A percentile compares a stretch with the other conserved stretches of the same genome.
phyloP scores from a whole-genome alignment of 2,329 filamentous ascomycete species.

The Talaromyces pinophilus region DNA sequence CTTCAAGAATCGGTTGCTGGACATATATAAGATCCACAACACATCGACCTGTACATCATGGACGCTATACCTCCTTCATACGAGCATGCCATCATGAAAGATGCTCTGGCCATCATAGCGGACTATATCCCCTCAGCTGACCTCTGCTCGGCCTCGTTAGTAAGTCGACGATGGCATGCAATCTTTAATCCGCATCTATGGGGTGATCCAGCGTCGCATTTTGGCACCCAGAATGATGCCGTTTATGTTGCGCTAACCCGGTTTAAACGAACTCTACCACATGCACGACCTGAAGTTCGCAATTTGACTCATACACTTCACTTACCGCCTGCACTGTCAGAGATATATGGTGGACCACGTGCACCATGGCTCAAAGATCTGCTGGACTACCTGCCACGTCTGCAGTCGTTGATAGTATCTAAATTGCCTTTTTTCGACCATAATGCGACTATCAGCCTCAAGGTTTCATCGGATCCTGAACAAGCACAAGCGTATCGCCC shows the following conservation, averaged over 20 bases:
- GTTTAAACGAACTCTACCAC: slow-evolving; percentile 59
- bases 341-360: slow-evolving; percentile 61
- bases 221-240: slow-evolving; percentile 60
- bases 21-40: background rate
- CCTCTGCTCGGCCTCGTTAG: slow-evolving; percentile 57
- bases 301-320: slow-evolving; percentile 63
- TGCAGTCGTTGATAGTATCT: slow-evolving; percentile 62
- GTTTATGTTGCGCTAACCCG: slow-evolving; percentile 63
- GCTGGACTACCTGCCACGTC: slow-evolving; percentile 57
- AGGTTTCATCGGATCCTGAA: slow-evolving; percentile 28
- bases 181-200: slow-evolving; percentile 62
- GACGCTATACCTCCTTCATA: slow-evolving; percentile 63
- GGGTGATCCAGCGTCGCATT: slow-evolving; percentile 65
- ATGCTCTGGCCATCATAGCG: slow-evolving; percentile 59
- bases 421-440: slow-evolving; percentile 64
- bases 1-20: background rate
- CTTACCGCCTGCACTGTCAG: slow-evolving; percentile 61
- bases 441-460: slow-evolving; percentile 55
- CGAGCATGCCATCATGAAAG: slow-evolving; percentile 55
- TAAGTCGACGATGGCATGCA: slow-evolving; percentile 59
- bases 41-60: slow-evolving; percentile 41
- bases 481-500: slow-evolving; percentile 20
- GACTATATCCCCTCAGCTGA: slow-evolving; percentile 58
- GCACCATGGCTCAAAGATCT: slow-evolving; percentile 62
- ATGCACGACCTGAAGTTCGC: slow-evolving; percentile 55